These are phyloP conservation scores for Edaphochlamys debaryana DNA, from an alignment of 139 green algal genomes.

Conservation along the genomic window DNA sequence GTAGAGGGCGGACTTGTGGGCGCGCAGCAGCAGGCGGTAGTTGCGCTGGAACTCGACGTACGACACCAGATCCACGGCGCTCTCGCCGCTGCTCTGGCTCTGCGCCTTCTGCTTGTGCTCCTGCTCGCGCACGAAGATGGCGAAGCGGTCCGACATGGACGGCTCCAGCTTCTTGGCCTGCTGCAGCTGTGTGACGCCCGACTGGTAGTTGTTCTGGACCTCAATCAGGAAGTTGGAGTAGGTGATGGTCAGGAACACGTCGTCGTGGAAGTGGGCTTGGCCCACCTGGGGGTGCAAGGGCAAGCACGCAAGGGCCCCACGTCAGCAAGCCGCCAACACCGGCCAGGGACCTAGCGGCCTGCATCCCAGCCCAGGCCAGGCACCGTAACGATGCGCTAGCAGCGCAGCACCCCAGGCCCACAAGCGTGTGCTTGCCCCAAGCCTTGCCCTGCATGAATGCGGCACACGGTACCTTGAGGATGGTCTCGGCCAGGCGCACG, in stretches of 20 bases:
- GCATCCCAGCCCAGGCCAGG: too few species aligned
- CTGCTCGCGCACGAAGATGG: constrained; percentile 58
- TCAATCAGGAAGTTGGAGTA: constrained; percentile 53
- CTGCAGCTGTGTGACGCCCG: constrained; percentile 49
- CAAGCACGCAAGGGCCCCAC: too few species aligned
- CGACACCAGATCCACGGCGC: constrained; percentile 47
- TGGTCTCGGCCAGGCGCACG: constrained; percentile 46
- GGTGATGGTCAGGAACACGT: constrained; percentile 47
- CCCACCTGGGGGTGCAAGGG: constrained; percentile 35
- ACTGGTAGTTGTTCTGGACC: constrained; percentile 41
- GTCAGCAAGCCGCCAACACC: too few species aligned
- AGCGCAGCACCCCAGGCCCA: too few species aligned
- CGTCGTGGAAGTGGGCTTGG: constrained; percentile 39
- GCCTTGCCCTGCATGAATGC: too few species aligned
- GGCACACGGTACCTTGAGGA: constrained; percentile 58
- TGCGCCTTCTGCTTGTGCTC: constrained; percentile 47
- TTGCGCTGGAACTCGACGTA: constrained; percentile 53
- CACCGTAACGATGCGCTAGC: too few species aligned
- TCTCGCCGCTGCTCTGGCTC: constrained; percentile 43
- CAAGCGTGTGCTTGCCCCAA: too few species aligned
- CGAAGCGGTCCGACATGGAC: constrained; percentile 51
- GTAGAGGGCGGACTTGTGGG: constrained; percentile 56
- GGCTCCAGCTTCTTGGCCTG: constrained; percentile 51
- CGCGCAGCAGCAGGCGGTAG: constrained; percentile 38
- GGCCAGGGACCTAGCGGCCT: too few species aligned